These are phyloP conservation scores for Pezicula rhizophila DNA, from an alignment of 2,329 filamentous ascomycete species.

Conservation along the genomic window DNA sequence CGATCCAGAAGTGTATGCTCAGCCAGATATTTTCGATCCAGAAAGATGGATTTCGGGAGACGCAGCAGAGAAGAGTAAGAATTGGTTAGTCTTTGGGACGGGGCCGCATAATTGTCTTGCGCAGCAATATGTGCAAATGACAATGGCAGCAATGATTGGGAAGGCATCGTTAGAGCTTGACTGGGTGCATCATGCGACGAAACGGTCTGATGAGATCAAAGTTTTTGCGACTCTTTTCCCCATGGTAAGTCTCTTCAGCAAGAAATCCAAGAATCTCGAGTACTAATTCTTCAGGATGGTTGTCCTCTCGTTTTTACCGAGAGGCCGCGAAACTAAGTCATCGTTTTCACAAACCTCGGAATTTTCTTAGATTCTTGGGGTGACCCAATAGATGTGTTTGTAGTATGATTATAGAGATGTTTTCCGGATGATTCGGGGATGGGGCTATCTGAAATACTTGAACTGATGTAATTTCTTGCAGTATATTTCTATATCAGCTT, in stretches of 20 bases:
- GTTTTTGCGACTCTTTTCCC: slow-evolving; percentile 98
- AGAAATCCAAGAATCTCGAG: no score
- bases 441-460: no score
- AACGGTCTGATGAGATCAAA: slow-evolving; percentile 48
- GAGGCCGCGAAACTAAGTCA: background rate
- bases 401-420: no score
- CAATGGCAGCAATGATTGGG: slow-evolving; percentile 46
- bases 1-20: slow-evolving; percentile 40
- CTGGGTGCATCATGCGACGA: slow-evolving; percentile 44
- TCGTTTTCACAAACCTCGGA: no score
- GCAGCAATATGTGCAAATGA: slow-evolving; percentile 41
- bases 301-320: slow-evolving; percentile 65
- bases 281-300: slow-evolving; percentile 54
- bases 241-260: slow-evolving; percentile 54
- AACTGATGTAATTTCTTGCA: no score
- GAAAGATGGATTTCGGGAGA: slow-evolving; percentile 47
- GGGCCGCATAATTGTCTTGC: slow-evolving; percentile 46
- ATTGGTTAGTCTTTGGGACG: slow-evolving; percentile 48
- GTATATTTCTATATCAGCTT: no score
- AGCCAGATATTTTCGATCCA: slow-evolving; percentile 42
- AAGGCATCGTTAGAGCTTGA: slow-evolving; percentile 44
- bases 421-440: no score
- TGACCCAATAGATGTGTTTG: no score
- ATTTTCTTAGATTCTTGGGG: no score
- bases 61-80: slow-evolving; percentile 43